These are phyloP conservation scores for Saccharomycopsis sp. DNA, from an alignment of 805 yeast species.

Conservation along the genomic window DNA sequence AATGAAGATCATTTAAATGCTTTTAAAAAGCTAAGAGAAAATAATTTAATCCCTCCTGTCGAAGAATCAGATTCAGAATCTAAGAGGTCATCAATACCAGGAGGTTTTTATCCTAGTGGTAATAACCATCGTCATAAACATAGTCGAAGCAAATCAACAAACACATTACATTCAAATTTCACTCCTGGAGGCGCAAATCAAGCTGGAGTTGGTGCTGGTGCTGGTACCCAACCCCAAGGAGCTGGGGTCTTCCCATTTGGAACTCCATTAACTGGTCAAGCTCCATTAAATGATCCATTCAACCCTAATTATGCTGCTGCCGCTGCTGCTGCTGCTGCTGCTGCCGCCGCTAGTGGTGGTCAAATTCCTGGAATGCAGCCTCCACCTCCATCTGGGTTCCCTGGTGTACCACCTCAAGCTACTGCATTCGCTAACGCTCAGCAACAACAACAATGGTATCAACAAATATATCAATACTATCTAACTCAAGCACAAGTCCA, in stretches of 20 bases:
- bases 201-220: too few relatives aligned
- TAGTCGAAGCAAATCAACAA: conserved; percentile 7
- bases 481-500: conserved; percentile 20
- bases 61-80: conserved; percentile 12
- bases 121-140: conserved; percentile 3
- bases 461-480: conserved; percentile 14
- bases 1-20: neutral
- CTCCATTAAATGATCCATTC: conserved; percentile 9
- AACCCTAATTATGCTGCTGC: conserved; percentile 11
- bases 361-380: conserved; percentile 9
- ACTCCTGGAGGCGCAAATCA: conserved; percentile 2
- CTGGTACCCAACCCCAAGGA: neutral
- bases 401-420: conserved; percentile 7
- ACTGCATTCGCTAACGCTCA: conserved; percentile 10
- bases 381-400: neutral
- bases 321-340: conserved; percentile 18
- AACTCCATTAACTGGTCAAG: conserved; percentile 3
- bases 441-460: conserved; percentile 18
- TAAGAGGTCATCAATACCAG: conserved; percentile 11
- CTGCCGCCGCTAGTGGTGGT: conserved; percentile 17
- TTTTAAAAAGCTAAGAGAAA: conserved; percentile 3
- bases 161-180: conserved; percentile 7
- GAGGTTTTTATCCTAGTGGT: conserved; percentile 4
- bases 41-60: conserved; percentile 11
- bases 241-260: neutral